Evolutionary conservation across 345 rosid species (phyloP).

Genomic region (Syzygium jambos): DNA sequence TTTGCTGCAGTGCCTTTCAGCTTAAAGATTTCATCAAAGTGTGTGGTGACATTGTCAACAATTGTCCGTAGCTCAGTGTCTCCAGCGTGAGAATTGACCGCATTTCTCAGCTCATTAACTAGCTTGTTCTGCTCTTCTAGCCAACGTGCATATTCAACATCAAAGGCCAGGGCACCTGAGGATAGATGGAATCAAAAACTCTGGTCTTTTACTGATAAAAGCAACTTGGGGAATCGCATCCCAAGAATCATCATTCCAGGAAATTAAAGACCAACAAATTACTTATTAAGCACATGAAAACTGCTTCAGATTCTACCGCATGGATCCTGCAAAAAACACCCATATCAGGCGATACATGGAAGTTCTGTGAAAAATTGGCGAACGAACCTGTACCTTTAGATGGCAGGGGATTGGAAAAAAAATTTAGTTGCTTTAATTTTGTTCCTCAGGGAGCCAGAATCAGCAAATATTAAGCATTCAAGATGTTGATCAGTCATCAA

Average conservation of each 20-base stretch:
- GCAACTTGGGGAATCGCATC: not conserved
- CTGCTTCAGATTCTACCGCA: not conserved
- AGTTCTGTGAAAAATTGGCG: not conserved
- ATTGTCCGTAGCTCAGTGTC: slow-evolving; percentile 77
- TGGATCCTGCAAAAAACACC: not conserved
- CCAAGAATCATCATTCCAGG: slow-evolving; percentile 46
- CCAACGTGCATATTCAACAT: slow-evolving; percentile 82
- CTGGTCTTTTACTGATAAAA: not conserved
- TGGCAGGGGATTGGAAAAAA: not conserved
- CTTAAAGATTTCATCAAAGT: slow-evolving; percentile 73
- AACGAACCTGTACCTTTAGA: not conserved
- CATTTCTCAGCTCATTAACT: slow-evolving; percentile 74
- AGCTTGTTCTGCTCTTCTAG: slow-evolving; percentile 73
- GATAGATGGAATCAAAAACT: not conserved
- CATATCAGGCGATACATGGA: not conserved
- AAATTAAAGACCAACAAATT: not conserved
- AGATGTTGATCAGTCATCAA: not conserved
- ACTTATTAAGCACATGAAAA: not conserved
- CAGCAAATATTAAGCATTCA: not conserved
- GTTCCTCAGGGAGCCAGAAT: not conserved
- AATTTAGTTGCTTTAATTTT: not conserved
- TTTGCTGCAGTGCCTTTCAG: slow-evolving; percentile 79
- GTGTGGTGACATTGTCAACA: slow-evolving; percentile 54
- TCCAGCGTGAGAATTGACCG: slow-evolving; percentile 84
- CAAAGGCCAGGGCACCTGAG: slow-evolving; percentile 85